Conservation (phyloP, 1,139 yeast species). For the Waltiozyma sp. region DNA sequence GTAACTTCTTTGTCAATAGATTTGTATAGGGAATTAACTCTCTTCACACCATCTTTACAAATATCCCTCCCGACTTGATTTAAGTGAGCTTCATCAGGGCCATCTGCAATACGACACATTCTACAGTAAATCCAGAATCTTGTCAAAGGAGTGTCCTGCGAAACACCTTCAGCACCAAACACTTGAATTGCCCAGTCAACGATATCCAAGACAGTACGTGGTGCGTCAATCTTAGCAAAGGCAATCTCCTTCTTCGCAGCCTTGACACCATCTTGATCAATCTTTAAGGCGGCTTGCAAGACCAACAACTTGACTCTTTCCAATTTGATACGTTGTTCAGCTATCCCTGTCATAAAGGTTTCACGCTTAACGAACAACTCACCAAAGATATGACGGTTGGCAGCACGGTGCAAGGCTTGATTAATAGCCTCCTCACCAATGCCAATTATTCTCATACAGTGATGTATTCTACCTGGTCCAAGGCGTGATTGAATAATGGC, state of each 20-base stretch:
- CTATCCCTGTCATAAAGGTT: conserved; percentile 38
- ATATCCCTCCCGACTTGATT: conserved; percentile 37
- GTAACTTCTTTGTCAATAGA: conserved; percentile 10
- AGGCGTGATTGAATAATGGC: conserved; percentile 59
- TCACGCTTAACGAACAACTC: conserved; percentile 44
- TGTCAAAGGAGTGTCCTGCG: conserved; percentile 52
- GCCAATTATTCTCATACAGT: conserved; percentile 63
- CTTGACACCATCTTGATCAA: conserved; percentile 48
- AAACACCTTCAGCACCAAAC: conserved; percentile 60
- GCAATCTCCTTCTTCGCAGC: conserved; percentile 50
- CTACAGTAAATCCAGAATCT: conserved; percentile 44
- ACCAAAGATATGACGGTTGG: conserved; percentile 46
- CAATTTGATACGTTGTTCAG: conserved; percentile 48
- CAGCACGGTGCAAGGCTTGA: conserved; percentile 44
- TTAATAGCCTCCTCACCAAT: conserved; percentile 52
- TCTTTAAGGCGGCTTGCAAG: conserved; percentile 55
- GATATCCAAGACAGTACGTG: conserved; percentile 42
- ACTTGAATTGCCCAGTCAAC: conserved; percentile 62
- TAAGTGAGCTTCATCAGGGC: conserved; percentile 68
- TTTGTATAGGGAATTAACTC: conserved; percentile 14
- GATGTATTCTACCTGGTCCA: conserved; percentile 69
- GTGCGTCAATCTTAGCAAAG: conserved; percentile 60
- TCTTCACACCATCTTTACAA: conserved; percentile 15
- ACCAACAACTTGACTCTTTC: conserved; percentile 49
- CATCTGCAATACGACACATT: conserved; percentile 61